Conservation (phyloP, 768 basidiomycete species). For the Pulveroboletus ravenelii region DNA sequence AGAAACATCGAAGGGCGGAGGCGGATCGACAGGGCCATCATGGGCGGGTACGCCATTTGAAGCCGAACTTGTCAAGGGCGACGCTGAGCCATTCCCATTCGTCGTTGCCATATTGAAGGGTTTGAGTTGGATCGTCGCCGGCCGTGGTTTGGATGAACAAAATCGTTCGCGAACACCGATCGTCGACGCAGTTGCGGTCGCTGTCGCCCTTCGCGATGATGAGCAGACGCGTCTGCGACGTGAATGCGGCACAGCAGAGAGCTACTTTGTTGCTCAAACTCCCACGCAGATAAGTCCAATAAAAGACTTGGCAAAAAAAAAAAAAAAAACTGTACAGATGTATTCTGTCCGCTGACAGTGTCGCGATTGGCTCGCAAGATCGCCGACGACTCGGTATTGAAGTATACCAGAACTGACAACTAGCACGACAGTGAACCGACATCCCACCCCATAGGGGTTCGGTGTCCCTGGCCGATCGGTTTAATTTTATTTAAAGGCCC, state of each 20-base stretch:
- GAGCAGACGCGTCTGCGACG: conserved; percentile 23
- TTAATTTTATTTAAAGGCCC: too few relatives aligned
- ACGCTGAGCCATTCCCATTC: conserved; percentile 21
- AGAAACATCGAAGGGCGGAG: conserved; percentile 57
- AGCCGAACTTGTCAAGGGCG: conserved; percentile 26
- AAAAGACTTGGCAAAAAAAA: neutral
- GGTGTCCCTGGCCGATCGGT: too few relatives aligned
- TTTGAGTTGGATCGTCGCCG: conserved; percentile 8
- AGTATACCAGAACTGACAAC: too few relatives aligned
- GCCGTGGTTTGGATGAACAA: conserved; percentile 9
- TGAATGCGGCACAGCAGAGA: neutral
- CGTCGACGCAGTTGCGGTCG: conserved; percentile 9
- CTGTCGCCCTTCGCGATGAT: conserved; percentile 21
- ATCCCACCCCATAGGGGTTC: too few relatives aligned
- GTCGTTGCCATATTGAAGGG: conserved; percentile 17
- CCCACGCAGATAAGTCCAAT: conserved; percentile 19
- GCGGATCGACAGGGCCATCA: conserved; percentile 34
- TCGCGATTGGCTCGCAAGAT: too few relatives aligned
- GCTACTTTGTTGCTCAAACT: conserved; percentile 9
- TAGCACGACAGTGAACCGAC: too few relatives aligned
- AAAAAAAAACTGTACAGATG: neutral
- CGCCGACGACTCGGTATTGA: too few relatives aligned
- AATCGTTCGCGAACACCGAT: conserved; percentile 2
- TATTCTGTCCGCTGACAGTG: neutral
- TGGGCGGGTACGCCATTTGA: conserved; percentile 26